A percentile compares a stretch with the other conserved stretches of the same genome.
phyloP scores from a whole-genome alignment of 495 filamentous ascomycete genomes.

The Chaetomidium leptoderma region DNA sequence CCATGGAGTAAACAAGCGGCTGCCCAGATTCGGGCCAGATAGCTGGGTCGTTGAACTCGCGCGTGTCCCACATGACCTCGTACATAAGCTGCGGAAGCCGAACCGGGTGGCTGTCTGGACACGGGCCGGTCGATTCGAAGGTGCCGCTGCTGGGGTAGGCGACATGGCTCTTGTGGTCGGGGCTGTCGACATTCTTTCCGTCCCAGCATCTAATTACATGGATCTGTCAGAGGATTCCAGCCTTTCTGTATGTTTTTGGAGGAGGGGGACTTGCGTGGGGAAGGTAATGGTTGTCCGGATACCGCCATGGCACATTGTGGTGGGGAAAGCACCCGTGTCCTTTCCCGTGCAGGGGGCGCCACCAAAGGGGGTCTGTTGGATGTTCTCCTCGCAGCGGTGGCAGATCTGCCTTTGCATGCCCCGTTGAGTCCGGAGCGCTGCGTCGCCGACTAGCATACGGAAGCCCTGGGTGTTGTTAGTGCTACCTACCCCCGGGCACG shows the following conservation, averaged over 20 bases:
- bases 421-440: conserved; percentile 25
- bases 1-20: conserved; percentile 48
- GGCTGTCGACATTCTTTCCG: conserved; percentile 50
- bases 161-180: conserved; percentile 50
- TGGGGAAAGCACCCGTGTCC: conserved; percentile 44
- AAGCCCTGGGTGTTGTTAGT: conserved; percentile 28
- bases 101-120: conserved; percentile 46
- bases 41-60: conserved; percentile 40
- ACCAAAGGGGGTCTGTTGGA: conserved; percentile 46
- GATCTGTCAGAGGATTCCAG: not conserved
- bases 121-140: conserved; percentile 38
- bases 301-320: conserved; percentile 41
- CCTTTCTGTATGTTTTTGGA: not conserved
- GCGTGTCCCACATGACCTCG: conserved; percentile 48
- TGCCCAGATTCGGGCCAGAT: conserved; percentile 44
- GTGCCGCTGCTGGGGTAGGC: conserved; percentile 42
- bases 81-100: conserved; percentile 49
- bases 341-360: conserved; percentile 50
- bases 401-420: conserved; percentile 42
- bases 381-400: conserved; percentile 47
- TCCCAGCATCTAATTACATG: conserved; percentile 46
- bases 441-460: conserved; percentile 44
- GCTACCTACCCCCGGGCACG: conserved; percentile 1
- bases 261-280: conserved; percentile 31
- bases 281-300: conserved; percentile 49